Evolutionary conservation across 768 basidiomycete species (phyloP), one percentile per base, ranked within the genome.

Genomic region (Leccinum aurantiacum): DNA sequence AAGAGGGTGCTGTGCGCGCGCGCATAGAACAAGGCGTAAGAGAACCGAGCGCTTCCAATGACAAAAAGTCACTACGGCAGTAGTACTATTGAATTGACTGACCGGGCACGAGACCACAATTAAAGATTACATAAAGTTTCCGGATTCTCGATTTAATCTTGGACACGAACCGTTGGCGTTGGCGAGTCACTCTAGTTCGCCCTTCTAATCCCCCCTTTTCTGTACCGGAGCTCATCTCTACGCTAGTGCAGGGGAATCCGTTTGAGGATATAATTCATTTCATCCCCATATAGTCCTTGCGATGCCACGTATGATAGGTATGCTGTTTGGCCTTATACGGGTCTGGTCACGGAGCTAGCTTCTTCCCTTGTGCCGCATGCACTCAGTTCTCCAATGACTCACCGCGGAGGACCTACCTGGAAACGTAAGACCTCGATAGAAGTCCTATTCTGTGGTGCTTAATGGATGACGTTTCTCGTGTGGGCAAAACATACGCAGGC

Each of bases 241-340:
- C 8, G 44, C 27, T 3, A 9, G 7, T 9, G 13, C 22, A 24
- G 37, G 19, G 46, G 44, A 35, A 54, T 17, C 29, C 37, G 11
- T 41, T 24, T 19, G 24, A 49, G 37, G 51, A 1, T 41, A 48
- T n/a, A 46, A 46, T 17, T 15, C 24, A 15, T 6, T 49, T 51
- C 27, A 14, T n/a, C 62, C 29, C 44, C 17, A 48, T 64, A 64
- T 35, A 10, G 57, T 2, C 54, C 65, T 49, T 66, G 7, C 4
- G 4, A 33, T 19, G 14, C 31, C 31, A 31, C 9, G 15, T 10
- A 44, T n/a, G 47, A 22, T 44, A 19, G n/a, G 33, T 22, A 29
- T 8, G 22, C 8, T 29, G 53, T 57, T 58, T 57, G 11, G 3
- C 5, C 31, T 46, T 35, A 19, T 63, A 37, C 57, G 29, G 60